Conservation (phyloP, 2,329 filamentous ascomycete genomes). For the Calonectria pseudoturangicola region DNA sequence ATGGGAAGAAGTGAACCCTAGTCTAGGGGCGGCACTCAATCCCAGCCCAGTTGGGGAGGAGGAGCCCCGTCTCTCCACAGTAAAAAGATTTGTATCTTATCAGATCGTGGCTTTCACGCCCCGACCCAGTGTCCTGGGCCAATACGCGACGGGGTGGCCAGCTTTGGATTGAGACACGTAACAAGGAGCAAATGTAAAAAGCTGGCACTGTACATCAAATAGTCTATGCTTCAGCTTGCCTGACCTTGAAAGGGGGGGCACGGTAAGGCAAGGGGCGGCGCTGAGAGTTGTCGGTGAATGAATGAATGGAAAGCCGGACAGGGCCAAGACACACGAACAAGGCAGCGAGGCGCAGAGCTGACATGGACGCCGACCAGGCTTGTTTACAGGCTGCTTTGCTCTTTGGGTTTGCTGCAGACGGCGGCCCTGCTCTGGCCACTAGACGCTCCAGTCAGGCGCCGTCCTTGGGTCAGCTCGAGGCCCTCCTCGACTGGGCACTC, state of each 20-base stretch:
- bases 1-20: constrained; percentile 35
- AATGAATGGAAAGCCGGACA: constrained; percentile 40
- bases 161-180: constrained; percentile 26
- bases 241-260: constrained; percentile 11
- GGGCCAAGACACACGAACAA: constrained; percentile 32
- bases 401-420: constrained; percentile 16
- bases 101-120: constrained; percentile 50
- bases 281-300: constrained; percentile 46
- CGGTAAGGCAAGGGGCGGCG: constrained; percentile 12
- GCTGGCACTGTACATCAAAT: not conserved
- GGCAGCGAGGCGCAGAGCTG: constrained; percentile 38
- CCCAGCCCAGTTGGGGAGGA: constrained; percentile 19
- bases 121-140: constrained; percentile 46
- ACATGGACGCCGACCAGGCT: constrained; percentile 37
- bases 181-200: constrained; percentile 23
- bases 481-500: constrained; percentile 17
- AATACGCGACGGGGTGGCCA: constrained; percentile 38
- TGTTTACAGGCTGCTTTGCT: constrained; percentile 35
- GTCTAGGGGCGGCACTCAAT: constrained; percentile 44
- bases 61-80: constrained; percentile 45
- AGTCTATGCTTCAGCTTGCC: constrained; percentile 12
- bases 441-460: constrained; percentile 30
- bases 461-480: constrained; percentile 17
- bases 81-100: constrained; percentile 52
- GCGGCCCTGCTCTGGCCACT: not conserved